These are phyloP conservation scores for Tolypocladium tundrense DNA, from an alignment of 2,329 filamentous ascomycete species.

Conservation along the genomic window DNA sequence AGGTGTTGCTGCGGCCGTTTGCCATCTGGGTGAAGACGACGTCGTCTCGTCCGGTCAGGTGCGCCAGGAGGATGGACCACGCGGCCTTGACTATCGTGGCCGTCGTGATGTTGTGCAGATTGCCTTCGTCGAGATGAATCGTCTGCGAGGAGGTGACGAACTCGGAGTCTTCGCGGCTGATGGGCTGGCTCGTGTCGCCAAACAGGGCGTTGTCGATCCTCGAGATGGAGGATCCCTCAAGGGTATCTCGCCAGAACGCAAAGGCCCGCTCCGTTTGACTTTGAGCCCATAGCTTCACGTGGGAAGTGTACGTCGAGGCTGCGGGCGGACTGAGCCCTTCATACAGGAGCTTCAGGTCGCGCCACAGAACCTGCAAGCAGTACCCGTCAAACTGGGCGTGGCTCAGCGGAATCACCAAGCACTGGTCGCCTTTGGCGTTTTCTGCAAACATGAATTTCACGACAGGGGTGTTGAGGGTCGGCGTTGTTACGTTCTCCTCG, in stretches of 20 bases:
- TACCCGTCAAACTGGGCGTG: slow-evolving; percentile 38
- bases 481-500: neutral
- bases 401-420: slow-evolving; percentile 21
- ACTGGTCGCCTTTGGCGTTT: slow-evolving; percentile 2
- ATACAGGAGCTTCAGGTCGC: slow-evolving; percentile 26
- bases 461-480: neutral
- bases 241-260: neutral
- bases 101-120: slow-evolving; percentile 9
- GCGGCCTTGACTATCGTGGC: slow-evolving; percentile 35
- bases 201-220: slow-evolving; percentile 1
- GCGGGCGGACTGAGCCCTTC: slow-evolving; percentile 4
- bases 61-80: slow-evolving; percentile 29
- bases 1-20: slow-evolving; percentile 24
- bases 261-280: slow-evolving; percentile 1
- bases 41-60: slow-evolving; percentile 23
- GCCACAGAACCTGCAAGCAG: slow-evolving; percentile 27
- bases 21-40: slow-evolving; percentile 31
- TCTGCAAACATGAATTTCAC: neutral
- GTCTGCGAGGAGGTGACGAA: slow-evolving; percentile 2
- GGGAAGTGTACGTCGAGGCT: slow-evolving; percentile 1
- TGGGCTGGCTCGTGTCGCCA: neutral
- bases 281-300: slow-evolving; percentile 1
- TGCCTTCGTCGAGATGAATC: slow-evolving; percentile 5
- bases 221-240: neutral
- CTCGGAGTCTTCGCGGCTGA: neutral